A percentile compares a stretch with the other conserved stretches of the same genome.
Evolutionary conservation across 495 filamentous ascomycete species (phyloP).

Genomic region (Saxophila tyrrhenica): DNA sequence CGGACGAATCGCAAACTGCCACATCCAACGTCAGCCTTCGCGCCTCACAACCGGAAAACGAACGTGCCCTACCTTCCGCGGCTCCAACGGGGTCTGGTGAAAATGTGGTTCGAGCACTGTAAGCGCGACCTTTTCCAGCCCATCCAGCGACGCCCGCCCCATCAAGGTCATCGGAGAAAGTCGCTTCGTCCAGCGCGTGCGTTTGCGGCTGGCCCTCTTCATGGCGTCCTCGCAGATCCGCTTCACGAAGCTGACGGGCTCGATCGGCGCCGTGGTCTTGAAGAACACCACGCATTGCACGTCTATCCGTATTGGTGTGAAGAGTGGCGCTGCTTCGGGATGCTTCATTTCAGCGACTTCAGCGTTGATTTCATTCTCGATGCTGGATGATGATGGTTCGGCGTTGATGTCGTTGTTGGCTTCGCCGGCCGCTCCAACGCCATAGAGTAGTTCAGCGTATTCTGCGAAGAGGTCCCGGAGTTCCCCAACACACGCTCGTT

Average conservation of each 20-base stretch:
- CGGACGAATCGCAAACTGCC: slow-evolving; percentile 81
- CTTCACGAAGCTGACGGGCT: slow-evolving; percentile 70
- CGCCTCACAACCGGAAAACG: background rate
- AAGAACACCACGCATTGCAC: slow-evolving; percentile 68
- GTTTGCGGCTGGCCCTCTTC: slow-evolving; percentile 39
- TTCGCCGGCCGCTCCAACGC: slow-evolving; percentile 27
- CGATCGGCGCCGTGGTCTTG: slow-evolving; percentile 53
- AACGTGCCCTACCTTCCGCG: slow-evolving; percentile 9
- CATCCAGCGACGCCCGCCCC: slow-evolving; percentile 67
- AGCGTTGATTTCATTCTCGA: slow-evolving; percentile 70
- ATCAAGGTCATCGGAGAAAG: slow-evolving; percentile 69
- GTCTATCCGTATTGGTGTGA: slow-evolving; percentile 56
- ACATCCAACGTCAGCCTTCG: background rate
- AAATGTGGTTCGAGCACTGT: slow-evolving; percentile 65
- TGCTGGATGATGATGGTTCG: slow-evolving; percentile 43
- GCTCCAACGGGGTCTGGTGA: slow-evolving; percentile 28
- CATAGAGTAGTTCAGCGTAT: slow-evolving; percentile 51
- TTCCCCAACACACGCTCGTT: slow-evolving; percentile 66
- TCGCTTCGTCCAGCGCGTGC: slow-evolving; percentile 66
- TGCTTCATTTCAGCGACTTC: slow-evolving; percentile 60
- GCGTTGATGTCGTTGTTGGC: slow-evolving; percentile 25
- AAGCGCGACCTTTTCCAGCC: slow-evolving; percentile 58
- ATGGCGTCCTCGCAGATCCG: slow-evolving; percentile 56
- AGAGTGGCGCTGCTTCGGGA: slow-evolving; percentile 37
- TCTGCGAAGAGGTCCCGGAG: slow-evolving; percentile 60